phyloP scores from a whole-genome alignment of 2,329 filamentous ascomycete species.

The Botrytis deweyae region DNA sequence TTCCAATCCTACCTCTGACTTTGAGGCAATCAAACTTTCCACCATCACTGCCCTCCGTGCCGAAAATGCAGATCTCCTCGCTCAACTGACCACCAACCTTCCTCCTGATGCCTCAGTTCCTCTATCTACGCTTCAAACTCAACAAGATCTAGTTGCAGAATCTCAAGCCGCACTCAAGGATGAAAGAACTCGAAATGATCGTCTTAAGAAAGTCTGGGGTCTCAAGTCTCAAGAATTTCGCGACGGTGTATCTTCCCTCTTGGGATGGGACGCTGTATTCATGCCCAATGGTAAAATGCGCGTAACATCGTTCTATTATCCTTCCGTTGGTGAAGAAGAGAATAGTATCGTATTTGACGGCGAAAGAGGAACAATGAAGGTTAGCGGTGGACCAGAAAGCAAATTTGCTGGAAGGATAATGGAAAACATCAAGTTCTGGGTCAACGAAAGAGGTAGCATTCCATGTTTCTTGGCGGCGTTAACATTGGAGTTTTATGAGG shows the following conservation, averaged over 20 bases:
- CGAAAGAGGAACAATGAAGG: slow-evolving; percentile 96
- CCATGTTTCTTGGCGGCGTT: slow-evolving; percentile 89
- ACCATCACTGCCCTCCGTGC: slow-evolving; percentile 75
- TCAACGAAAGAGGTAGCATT: slow-evolving; percentile 88
- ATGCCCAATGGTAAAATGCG: slow-evolving; percentile 96
- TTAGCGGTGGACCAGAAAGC: slow-evolving; percentile 84
- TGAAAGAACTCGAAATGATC: slow-evolving; percentile 77
- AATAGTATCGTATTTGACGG: slow-evolving; percentile 83
- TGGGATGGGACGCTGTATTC: slow-evolving; percentile 95
- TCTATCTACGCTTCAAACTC: slow-evolving; percentile 69
- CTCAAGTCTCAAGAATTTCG: slow-evolving; percentile 93
- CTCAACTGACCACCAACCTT: slow-evolving; percentile 58
- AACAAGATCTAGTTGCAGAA: slow-evolving; percentile 72
- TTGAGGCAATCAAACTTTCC: slow-evolving; percentile 77
- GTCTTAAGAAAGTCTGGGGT: slow-evolving; percentile 90
- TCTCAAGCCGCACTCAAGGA: slow-evolving; percentile 67
- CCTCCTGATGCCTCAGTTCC: slow-evolving; percentile 57
- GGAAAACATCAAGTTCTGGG: slow-evolving; percentile 92
- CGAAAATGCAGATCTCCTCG: slow-evolving; percentile 81
- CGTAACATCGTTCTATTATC: slow-evolving; percentile 82
- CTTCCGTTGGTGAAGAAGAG: slow-evolving; percentile 62
- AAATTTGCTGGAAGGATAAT: slow-evolving; percentile 82
- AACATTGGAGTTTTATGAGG: slow-evolving; percentile 91
- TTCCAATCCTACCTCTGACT: slow-evolving; percentile 86
- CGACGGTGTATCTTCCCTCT: slow-evolving; percentile 84